phyloP scores from a whole-genome alignment of 2,329 filamentous ascomycete genomes.

The Verticillium nonalfalfae region DNA sequence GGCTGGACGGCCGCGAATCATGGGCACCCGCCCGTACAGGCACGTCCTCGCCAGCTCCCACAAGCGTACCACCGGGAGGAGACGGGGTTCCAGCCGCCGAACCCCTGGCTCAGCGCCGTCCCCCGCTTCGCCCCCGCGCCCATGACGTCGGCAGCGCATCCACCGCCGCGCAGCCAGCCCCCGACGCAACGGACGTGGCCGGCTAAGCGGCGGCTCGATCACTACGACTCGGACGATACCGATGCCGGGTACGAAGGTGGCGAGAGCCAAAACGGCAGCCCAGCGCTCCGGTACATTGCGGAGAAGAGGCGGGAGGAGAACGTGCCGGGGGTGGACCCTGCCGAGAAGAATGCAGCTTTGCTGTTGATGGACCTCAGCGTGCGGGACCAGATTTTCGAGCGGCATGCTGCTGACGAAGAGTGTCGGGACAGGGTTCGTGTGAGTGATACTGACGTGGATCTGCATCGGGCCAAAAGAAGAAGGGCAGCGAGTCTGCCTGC shows the following conservation, averaged over 20 bases:
- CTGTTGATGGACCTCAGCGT: conserved; percentile 41
- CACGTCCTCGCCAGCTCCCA: background rate
- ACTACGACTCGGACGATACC: conserved; percentile 17
- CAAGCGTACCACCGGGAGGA: conserved; percentile 7
- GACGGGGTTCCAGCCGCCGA: conserved; percentile 16
- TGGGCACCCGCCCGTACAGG: background rate
- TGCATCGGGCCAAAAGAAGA: conserved; percentile 30
- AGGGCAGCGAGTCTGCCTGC: conserved; percentile 29
- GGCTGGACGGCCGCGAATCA: conserved; percentile 22
- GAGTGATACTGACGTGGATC: conserved; percentile 13
- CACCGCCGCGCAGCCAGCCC: conserved; percentile 6
- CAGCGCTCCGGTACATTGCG: conserved; percentile 6
- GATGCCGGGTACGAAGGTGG: conserved; percentile 15
- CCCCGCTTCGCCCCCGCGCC: conserved; percentile 24
- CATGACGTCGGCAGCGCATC: background rate
- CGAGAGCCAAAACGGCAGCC: conserved; percentile 12
- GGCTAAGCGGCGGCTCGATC: conserved; percentile 19
- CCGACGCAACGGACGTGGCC: conserved; percentile 6
- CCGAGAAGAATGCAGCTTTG: conserved; percentile 39
- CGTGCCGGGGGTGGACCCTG: conserved; percentile 15
- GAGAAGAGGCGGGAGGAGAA: conserved; percentile 6
- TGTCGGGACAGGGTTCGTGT: conserved; percentile 2
- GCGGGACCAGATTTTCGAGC: conserved; percentile 20
- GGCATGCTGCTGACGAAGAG: conserved; percentile 2
- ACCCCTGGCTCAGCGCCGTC: conserved; percentile 37